Conservation (phyloP, 805 yeast species). For the Suhomyces pyralidae region DNA sequence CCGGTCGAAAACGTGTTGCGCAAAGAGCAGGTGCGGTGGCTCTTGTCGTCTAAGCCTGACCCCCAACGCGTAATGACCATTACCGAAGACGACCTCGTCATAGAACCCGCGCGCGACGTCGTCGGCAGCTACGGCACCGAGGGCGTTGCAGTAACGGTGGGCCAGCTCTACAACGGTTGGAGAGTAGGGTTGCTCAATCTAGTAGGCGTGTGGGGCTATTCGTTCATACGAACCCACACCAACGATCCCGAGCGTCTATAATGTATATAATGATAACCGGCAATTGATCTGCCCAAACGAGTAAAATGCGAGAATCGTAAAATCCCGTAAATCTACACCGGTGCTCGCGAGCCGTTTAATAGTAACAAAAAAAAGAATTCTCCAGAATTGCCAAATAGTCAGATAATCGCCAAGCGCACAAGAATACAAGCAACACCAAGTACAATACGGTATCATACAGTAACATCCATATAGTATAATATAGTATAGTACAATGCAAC, state of each 20-base stretch:
- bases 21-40: conserved; percentile 74
- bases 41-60: conserved; percentile 43
- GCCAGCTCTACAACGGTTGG: conserved; percentile 78
- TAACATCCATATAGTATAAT: too few relatives aligned
- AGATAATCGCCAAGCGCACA: too few relatives aligned
- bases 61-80: conserved; percentile 41
- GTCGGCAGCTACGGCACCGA: conserved; percentile 21
- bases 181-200: conserved; percentile 77
- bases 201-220: conserved; percentile 79
- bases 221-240: conserved; percentile 51
- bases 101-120: conserved; percentile 36
- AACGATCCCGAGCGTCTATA: conserved; percentile 35
- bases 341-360: not conserved
- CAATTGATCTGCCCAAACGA: not conserved
- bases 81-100: conserved; percentile 50
- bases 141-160: conserved; percentile 28
- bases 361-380: too few relatives aligned
- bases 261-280: not conserved
- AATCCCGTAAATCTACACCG: not conserved
- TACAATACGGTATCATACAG: too few relatives aligned
- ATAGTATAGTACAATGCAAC: too few relatives aligned
- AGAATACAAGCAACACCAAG: too few relatives aligned
- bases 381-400: too few relatives aligned
- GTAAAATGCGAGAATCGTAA: not conserved
- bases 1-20: conserved; percentile 86